Evolutionary conservation across 169 alveolate species (phyloP), one percentile per base, ranked within the genome.

Genomic region (Ichthyophthirius multifiliis): DNA sequence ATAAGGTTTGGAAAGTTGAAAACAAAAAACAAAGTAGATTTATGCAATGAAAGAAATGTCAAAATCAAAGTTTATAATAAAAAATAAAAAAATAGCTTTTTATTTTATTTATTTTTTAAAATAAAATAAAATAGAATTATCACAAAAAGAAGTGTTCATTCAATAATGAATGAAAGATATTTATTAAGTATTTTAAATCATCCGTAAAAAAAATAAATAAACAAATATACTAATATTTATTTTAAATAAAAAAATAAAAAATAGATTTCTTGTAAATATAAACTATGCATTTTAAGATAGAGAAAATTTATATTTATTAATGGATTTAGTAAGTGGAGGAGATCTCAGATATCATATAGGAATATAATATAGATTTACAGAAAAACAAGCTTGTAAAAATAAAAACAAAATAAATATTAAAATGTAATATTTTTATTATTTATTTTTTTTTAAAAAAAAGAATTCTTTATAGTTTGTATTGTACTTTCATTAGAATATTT

Each of bases 401-500:
- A 45, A 45, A 45, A 45, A 6, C 16, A n/a, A 45, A 45, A 6
- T 6, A 45, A n/a, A 6, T 45, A 45, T 6, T 6, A 45, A 6
- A 45, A 6, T n/a, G 18, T n/a, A 45, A n/a, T 5, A 45, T n/a
- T 6, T 6, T n/a, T 6, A 5, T 45, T 45, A 6, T 6, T 45
- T 6, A 6, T 45, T 45, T 45, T n/a, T 6, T 45, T 5, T 6
- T 45, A 45, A 6, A 6, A n/a, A 5, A 4, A n/a, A 75, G 83
- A 62, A 85, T 92, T 89, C 55, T 84, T 88, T 35, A 82, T 90
- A 13, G 86, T 89, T 5, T 88, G 94, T 46, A 76, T 93, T 5
- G 47, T 93, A 45, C 31, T 85, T n/a, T 93, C 94, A 4, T 65
- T 93, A 37, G 95, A 93, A 79, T 93, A 93, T 85, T 78, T 93